These are phyloP conservation scores for Pythium brassicae DNA, from an alignment of 352 stramenopile genomes.

Conservation along the genomic window DNA sequence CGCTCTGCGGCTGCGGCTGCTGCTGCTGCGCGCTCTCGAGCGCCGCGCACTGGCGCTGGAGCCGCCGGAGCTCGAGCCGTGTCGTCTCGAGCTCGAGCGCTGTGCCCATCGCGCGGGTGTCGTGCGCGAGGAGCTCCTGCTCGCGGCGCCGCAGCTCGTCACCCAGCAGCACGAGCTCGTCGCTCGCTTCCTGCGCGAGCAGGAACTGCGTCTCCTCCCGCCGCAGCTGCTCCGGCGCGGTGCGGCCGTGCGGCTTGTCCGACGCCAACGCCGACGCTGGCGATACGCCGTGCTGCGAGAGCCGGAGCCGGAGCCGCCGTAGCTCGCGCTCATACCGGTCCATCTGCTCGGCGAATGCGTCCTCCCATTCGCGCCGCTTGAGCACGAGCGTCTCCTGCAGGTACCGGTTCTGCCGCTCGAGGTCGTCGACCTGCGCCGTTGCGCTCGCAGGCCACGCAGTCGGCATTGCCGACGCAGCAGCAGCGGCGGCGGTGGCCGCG, in stretches of 20 bases:
- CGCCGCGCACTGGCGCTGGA: constrained; percentile 31
- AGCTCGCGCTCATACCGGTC: constrained; percentile 50
- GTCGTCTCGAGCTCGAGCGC: constrained; percentile 69
- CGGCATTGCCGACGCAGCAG: neutral
- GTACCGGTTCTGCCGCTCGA: constrained; percentile 51
- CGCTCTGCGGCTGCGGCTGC: neutral
- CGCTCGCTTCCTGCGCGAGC: constrained; percentile 30
- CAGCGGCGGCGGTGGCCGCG: constrained; percentile 1
- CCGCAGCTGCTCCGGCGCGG: constrained; percentile 17
- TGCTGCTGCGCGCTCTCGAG: constrained; percentile 13
- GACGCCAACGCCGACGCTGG: neutral
- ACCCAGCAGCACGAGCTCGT: constrained; percentile 36
- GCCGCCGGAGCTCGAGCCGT: constrained; percentile 50
- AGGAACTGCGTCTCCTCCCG: constrained; percentile 52
- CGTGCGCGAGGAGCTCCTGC: constrained; percentile 43
- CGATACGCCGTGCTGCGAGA: constrained; percentile 27
- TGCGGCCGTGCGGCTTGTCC: constrained; percentile 10
- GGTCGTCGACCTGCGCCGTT: constrained; percentile 30
- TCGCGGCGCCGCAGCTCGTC: constrained; percentile 51
- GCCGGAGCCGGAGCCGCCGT: constrained; percentile 36
- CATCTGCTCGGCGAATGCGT: constrained; percentile 40
- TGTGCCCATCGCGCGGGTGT: constrained; percentile 61
- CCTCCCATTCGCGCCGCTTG: constrained; percentile 69
- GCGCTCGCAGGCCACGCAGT: constrained; percentile 1
- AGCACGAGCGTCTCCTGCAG: constrained; percentile 53